Evolutionary conservation across 306 rosid genomes (phyloP), one percentile per base, ranked within the genome.

Genomic region (Comarum palustre): DNA sequence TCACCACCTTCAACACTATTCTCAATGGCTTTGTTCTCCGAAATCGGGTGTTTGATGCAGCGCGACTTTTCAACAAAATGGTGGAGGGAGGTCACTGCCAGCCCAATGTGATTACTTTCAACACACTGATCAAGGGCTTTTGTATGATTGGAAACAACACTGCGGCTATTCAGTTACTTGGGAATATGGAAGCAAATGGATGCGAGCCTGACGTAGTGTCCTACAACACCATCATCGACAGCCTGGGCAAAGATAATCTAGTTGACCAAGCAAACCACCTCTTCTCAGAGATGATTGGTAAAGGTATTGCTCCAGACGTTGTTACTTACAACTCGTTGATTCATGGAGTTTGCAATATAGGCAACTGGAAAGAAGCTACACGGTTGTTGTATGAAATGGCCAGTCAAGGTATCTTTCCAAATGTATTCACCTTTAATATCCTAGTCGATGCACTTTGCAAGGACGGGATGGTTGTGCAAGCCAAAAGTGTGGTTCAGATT

Each of bases 21-120:
- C 67, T 85, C 11, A 68, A 85, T 3, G 84, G 89, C 2, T 76
- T 79, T n/a, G 72, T 84, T 14, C 42, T 77, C 0, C 60, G 80
- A 16, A 73, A 78, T 2, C 5, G 65, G 2, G 31, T 80, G n/a
- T 25, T 34, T 3, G 31, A 31, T 4, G 86, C 86, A 3, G 12
- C 45, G 0, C 5, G 10, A 27, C 5, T 59, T 22, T 46, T 68
- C 39, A 25, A 51, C 25, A 48, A 47, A 20, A 68, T 16, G 43
- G 6, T 74, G 79, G 29, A 10, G 5, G 51, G 27, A 15, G 82
- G 82, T 15, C 17, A 58, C 2, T 77, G 69, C 68, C 16, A 7
- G 16, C 68, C 60, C 1, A 45, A 74, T 54, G 27, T 47, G 51
- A 55, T 71, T 61, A 80, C 84, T 0, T 82, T 71, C 59, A 79